Conservation (phyloP, 768 basidiomycete genomes). For the Leccinum obscurum region DNA sequence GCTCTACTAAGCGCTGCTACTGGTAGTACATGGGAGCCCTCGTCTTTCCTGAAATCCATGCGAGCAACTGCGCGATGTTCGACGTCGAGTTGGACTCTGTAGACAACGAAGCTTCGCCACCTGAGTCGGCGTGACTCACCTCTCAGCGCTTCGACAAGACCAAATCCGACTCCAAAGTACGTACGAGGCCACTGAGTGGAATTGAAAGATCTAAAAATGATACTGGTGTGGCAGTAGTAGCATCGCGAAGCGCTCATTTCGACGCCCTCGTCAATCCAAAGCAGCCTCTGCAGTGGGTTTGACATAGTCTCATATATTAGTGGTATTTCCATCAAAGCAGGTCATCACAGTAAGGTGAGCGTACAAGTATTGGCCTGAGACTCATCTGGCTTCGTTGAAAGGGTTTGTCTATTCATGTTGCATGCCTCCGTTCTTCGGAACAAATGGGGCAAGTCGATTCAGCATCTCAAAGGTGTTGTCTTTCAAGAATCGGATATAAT, state of each 20-base stretch:
- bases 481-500: constrained; percentile 61
- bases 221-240: constrained; percentile 85
- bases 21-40: neutral
- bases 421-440: constrained; percentile 71
- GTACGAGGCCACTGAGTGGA: neutral
- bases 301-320: constrained; percentile 31
- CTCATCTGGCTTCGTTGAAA: neutral
- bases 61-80: neutral
- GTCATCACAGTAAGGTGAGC: constrained; percentile 74
- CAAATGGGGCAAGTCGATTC: constrained; percentile 58
- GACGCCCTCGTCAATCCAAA: constrained; percentile 72
- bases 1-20: neutral
- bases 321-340: constrained; percentile 77
- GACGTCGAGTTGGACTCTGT: neutral
- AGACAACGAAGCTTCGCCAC: neutral
- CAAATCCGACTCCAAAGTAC: neutral
- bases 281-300: constrained; percentile 49
- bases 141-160: neutral
- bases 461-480: constrained; percentile 81
- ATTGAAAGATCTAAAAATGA: constrained; percentile 92
- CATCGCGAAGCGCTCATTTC: constrained; percentile 72
- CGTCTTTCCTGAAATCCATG: neutral
- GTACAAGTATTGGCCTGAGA: neutral
- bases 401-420: constrained; percentile 36
- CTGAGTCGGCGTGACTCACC: neutral